Base-by-base conservation (phyloP, 495 filamentous ascomycete species). In the Daldinia loculata region DNA sequence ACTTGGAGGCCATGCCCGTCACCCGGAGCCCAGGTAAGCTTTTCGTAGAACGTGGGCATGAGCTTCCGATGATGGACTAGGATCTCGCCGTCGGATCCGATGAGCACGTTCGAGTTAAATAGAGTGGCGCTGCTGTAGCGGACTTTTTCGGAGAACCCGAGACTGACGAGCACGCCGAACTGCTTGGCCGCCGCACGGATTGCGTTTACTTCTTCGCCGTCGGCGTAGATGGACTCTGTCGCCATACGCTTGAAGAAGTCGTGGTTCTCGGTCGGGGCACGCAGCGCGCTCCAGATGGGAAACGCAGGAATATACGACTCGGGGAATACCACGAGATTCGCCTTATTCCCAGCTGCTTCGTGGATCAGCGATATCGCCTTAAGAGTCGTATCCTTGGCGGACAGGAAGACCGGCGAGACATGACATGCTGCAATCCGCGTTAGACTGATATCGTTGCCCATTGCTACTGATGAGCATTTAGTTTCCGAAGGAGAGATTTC, bases 301-400 rank as follows among this genome's bases (percentile, higher is more conserved):
- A 73, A 81, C 11, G 71, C 83, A 8, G 82, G 78, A 12, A 84
- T 81, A 68, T 74, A 83, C 0, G 78, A 72, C 63, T 84, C 83
- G 0, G 83, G 82, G 66, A 84, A 85, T 57, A 81, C 82, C 11
- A 85, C 69, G 6, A 85, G 69, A 19, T 83, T 73, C 7, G 82
- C 82, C 0, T 65, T 57, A 61, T 80, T 75, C 30, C 39, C 24
- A 11, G 81, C 80, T 1, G 82, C 82, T 61, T 80, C 63, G 17
- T 77, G 64, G 52, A 85, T 83, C 22, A 83, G 71, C 0, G 70
- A 71, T 30, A 82, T 71, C 19, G 78, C 77, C 52, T 83, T 83
- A 27, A 74, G 56, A 15, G 77, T 77, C 8, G 80, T 82, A 17
- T 66, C 59, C 50, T 66, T 61, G 9, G 79, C 77, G 26, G 77